phyloP scores from a whole-genome alignment of 1,284 basidiomycete species.

The Termitomyces sp. region DNA sequence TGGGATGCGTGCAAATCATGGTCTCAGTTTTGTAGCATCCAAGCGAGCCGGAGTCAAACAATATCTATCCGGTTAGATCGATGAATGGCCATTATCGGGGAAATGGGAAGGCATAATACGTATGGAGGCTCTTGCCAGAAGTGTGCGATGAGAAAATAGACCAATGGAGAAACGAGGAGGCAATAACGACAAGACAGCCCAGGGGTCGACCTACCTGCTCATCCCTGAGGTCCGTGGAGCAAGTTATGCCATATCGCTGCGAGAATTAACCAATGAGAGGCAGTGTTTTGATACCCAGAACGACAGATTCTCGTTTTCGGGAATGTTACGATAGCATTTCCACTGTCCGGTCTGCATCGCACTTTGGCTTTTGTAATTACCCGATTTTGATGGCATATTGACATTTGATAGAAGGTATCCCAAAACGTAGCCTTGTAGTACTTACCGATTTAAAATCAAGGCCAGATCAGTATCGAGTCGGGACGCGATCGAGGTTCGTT shows the following conservation, averaged over 20 bases:
- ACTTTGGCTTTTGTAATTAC: background rate
- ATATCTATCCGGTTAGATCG: background rate
- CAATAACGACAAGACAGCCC: background rate
- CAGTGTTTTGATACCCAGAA: background rate
- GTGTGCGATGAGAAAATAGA: background rate
- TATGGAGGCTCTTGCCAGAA: background rate
- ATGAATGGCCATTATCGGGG: background rate
- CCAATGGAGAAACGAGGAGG: background rate
- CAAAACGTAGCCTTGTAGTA: background rate
- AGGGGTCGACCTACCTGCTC: too few species aligned
- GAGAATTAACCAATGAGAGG: background rate
- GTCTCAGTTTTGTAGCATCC: background rate
- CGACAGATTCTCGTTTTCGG: background rate
- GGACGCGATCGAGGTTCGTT: too few species aligned
- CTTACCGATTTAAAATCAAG: too few species aligned
- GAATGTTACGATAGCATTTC: background rate
- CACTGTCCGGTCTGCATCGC: background rate
- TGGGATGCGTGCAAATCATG: background rate
- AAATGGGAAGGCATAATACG: background rate
- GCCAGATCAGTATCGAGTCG: too few species aligned
- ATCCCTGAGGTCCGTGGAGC: background rate
- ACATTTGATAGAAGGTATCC: background rate
- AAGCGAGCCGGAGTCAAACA: background rate
- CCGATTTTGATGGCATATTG: background rate
- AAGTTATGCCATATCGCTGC: background rate